Conservation (phyloP, 257 asterid genomes). For the Nyctanthes arbortristis region DNA sequence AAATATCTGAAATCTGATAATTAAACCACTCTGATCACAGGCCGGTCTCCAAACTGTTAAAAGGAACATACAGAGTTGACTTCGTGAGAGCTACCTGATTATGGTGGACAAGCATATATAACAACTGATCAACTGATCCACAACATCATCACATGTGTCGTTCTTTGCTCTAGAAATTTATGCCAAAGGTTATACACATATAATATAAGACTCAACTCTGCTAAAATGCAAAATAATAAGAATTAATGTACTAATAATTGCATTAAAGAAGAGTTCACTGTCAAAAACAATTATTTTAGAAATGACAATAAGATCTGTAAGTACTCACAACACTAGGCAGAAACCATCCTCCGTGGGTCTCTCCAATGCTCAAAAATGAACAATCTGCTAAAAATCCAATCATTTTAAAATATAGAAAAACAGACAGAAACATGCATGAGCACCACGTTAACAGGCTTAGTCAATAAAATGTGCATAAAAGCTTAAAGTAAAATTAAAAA, state of each 20-base stretch:
- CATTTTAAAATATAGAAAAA: not conserved
- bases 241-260: conserved; percentile 20
- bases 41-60: not conserved
- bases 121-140: conserved; percentile 83
- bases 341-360: conserved; percentile 93
- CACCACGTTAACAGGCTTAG: conserved; percentile 1
- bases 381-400: conserved; percentile 52
- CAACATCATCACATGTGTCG: conserved; percentile 93
- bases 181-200: conserved; percentile 19
- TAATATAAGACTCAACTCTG: not conserved
- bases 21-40: conserved; percentile 22
- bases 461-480: not conserved
- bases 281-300: conserved; percentile 4
- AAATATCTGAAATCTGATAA: conserved; percentile 79
- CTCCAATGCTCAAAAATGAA: conserved; percentile 88
- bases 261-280: conserved; percentile 18
- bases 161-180: conserved; percentile 70
- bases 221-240: not conserved
- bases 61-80: not conserved
- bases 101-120: conserved; percentile 97
- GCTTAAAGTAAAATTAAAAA: not conserved
- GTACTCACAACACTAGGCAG: conserved; percentile 86
- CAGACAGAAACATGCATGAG: not conserved
- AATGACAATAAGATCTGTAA: not conserved
- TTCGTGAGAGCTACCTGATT: conserved; percentile 66